phyloP scores from a whole-genome alignment of 495 filamentous ascomycete species.

The Amphirosellinia nigrospora region DNA sequence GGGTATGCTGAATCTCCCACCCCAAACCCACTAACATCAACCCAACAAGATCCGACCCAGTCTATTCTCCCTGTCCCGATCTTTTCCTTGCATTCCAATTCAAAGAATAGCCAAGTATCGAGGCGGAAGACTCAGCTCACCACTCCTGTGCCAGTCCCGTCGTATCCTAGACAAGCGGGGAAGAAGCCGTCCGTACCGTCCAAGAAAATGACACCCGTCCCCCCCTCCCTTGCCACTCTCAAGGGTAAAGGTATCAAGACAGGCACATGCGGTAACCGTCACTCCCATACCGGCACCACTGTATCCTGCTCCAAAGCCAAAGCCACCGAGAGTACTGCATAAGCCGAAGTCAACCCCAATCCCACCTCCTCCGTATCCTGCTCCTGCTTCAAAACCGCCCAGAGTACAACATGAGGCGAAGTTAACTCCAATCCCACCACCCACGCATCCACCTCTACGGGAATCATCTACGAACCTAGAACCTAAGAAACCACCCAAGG shows the following conservation, averaged over 20 bases:
- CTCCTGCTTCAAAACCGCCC: not conserved
- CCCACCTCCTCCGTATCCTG: not conserved
- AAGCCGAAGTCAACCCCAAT: slow-evolving; percentile 2
- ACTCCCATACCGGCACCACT: slow-evolving; percentile 10
- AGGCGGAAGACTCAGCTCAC: slow-evolving; percentile 13
- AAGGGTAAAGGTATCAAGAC: not conserved
- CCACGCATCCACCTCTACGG: not conserved
- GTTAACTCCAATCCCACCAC: slow-evolving; percentile 2
- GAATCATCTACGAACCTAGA: not conserved
- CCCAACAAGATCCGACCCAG: slow-evolving; percentile 9
- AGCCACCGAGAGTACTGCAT: not conserved
- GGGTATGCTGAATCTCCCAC: slow-evolving; percentile 20
- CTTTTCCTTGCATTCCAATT: not conserved
- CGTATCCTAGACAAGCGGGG: not conserved
- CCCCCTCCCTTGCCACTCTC: not conserved
- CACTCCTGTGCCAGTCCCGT: slow-evolving; percentile 30
- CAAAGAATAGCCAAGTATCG: slow-evolving; percentile 6
- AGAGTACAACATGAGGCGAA: not conserved
- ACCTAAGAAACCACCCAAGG: slow-evolving; percentile 3
- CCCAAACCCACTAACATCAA: slow-evolving; percentile 9
- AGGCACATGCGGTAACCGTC: not conserved
- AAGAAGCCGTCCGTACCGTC: not conserved
- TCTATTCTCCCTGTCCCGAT: slow-evolving; percentile 12
- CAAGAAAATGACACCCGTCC: slow-evolving; percentile 3
- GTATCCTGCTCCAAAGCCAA: slow-evolving; percentile 1